A percentile compares a stretch with the other conserved stretches of the same genome.
Conservation (phyloP, 305 asterid species). For the Ilex paraguariensis region DNA sequence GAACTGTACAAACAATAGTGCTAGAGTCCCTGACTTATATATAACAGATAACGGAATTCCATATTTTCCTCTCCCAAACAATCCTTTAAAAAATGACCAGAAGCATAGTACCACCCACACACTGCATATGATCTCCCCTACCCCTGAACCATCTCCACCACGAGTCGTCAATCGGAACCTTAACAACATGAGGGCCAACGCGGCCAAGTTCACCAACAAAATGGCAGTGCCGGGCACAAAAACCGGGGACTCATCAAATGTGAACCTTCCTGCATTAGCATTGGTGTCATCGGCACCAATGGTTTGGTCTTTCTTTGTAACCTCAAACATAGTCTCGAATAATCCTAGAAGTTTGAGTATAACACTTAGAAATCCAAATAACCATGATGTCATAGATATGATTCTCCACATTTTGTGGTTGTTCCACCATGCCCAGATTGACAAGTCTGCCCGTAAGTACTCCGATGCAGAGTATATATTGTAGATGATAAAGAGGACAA, state of each 20-base stretch:
- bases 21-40: constrained; percentile 23
- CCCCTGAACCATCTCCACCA: constrained; percentile 5
- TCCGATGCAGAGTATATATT: constrained; percentile 24
- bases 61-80: constrained; percentile 30
- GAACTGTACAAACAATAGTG: constrained; percentile 15
- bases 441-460: constrained; percentile 8
- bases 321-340: constrained; percentile 23
- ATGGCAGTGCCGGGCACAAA: constrained; percentile 23
- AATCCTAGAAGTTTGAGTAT: constrained; percentile 18
- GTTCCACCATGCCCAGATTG: constrained; percentile 33
- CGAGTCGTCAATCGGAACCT: background rate
- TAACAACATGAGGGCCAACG: constrained; percentile 13
- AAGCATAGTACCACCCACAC: constrained; percentile 17
- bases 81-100: constrained; percentile 31
- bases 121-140: constrained; percentile 26
- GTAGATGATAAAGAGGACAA: constrained; percentile 16
- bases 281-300: background rate
- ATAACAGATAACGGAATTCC: constrained; percentile 30
- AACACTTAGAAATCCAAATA: constrained; percentile 24
- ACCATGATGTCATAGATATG: constrained; percentile 24
- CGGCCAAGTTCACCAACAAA: constrained; percentile 22
- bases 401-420: constrained; percentile 29
- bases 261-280: constrained; percentile 19
- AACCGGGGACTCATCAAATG: constrained; percentile 28
- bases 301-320: constrained; percentile 26